A percentile compares a stretch with the other conserved stretches of the same genome.
Conservation (phyloP, 179 eudicot species). For the Amaranthus tricolor region DNA sequence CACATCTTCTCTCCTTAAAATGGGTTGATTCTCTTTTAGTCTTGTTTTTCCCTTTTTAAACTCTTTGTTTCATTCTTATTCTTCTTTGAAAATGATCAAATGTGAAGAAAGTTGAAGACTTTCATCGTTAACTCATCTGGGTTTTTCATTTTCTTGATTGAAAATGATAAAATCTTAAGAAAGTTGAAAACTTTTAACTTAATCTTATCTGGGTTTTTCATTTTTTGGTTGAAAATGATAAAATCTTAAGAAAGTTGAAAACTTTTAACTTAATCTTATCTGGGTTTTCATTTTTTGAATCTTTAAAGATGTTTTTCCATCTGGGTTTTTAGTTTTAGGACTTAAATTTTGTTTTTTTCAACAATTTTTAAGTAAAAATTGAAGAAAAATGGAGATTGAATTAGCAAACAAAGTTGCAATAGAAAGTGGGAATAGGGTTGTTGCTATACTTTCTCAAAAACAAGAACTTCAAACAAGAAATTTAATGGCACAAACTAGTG, state of each 20-base stretch:
- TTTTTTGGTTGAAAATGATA: background rate
- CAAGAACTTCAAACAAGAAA: conserved; percentile 41
- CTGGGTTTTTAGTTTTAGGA: conserved; percentile 12
- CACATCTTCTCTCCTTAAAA: conserved; percentile 24
- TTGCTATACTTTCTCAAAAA: conserved; percentile 47
- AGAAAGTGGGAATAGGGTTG: conserved; percentile 62
- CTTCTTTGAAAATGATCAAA: background rate
- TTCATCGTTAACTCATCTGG: conserved; percentile 16
- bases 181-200: conserved; percentile 19
- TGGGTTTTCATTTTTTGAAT: conserved; percentile 20
- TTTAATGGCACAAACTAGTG: conserved; percentile 50
- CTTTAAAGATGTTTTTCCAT: conserved; percentile 19
- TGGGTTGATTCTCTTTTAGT: conserved; percentile 21
- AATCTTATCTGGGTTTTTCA: conserved; percentile 13
- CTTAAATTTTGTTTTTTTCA: background rate
- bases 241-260: too few species aligned
- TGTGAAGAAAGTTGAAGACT: conserved; percentile 11
- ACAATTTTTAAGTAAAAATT: background rate
- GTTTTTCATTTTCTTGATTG: background rate
- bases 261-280: too few species aligned
- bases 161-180: background rate
- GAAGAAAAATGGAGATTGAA: conserved; percentile 49
- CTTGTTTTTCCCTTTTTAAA: background rate
- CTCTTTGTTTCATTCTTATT: background rate
- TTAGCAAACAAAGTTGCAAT: conserved; percentile 72